Evolutionary conservation across 768 basidiomycete species (phyloP).

Genomic region (Trametes gibbosa): DNA sequence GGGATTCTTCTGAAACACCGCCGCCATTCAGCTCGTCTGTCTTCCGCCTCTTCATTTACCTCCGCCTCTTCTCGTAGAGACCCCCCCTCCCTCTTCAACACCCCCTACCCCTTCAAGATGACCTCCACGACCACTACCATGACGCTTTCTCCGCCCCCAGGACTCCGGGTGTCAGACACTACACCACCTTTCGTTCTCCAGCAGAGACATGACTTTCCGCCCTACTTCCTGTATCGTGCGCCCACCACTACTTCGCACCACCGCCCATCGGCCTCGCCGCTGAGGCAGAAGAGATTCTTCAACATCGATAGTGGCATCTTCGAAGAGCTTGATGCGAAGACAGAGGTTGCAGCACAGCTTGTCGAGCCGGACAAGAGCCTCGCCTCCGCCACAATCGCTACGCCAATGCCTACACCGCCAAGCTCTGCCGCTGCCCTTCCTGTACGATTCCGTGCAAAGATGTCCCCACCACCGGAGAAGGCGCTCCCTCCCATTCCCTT

Average conservation of each 20-base stretch:
- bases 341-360: background rate
- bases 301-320: background rate
- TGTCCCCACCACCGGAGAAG: conserved; percentile 7
- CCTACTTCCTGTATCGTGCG: conserved; percentile 8
- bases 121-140: conserved; percentile 12
- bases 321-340: too few relatives aligned
- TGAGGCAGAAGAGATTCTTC: conserved; percentile 3
- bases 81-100: background rate
- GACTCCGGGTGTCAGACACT: conserved; percentile 2
- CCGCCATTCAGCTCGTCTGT: conserved; percentile 5
- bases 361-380: background rate
- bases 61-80: conserved; percentile 3
- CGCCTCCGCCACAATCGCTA: background rate
- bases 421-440: background rate
- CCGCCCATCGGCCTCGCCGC: background rate
- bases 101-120: conserved; percentile 7
- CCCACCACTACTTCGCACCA: background rate
- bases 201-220: conserved; percentile 1
- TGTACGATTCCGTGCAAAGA: background rate
- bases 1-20: conserved; percentile 6
- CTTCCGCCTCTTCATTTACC: conserved; percentile 9
- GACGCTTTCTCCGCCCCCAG: background rate
- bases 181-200: conserved; percentile 8
- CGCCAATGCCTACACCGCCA: background rate
- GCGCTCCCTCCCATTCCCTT: conserved; percentile 15